These are phyloP conservation scores for Phaeotremella skinneri DNA, from an alignment of 768 basidiomycete genomes.

Conservation along the genomic window DNA sequence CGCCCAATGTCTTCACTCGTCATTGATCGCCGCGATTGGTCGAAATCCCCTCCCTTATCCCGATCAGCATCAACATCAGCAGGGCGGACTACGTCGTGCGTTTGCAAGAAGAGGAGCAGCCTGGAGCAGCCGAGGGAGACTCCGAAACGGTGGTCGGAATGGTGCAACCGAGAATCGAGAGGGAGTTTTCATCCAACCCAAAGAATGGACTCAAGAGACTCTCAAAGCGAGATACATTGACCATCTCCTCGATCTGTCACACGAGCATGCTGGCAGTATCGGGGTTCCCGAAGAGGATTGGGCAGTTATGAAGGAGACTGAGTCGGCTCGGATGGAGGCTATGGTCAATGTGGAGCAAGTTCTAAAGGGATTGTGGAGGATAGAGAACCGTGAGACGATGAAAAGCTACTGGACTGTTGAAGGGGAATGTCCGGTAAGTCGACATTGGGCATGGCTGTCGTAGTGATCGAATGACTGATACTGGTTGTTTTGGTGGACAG, in stretches of 20 bases:
- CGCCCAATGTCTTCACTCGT: constrained; percentile 33
- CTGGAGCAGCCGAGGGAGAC: constrained; percentile 9
- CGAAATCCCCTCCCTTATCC: constrained; percentile 34
- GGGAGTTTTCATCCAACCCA: constrained; percentile 11
- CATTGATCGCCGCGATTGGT: constrained; percentile 34
- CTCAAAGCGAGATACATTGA: constrained; percentile 13
- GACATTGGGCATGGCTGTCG: background rate
- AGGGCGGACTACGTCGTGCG: background rate
- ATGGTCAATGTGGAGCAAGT: constrained; percentile 22
- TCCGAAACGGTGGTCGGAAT: constrained; percentile 8
- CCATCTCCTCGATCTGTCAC: constrained; percentile 1
- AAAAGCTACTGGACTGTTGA: constrained; percentile 25
- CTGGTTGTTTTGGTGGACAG: constrained; percentile 10
- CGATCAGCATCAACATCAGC: constrained; percentile 2
- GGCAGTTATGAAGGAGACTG: constrained; percentile 8
- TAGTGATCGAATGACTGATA: background rate
- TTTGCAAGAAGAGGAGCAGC: background rate
- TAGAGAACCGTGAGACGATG: constrained; percentile 12
- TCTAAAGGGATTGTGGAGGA: constrained; percentile 39
- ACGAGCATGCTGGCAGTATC: constrained; percentile 8
- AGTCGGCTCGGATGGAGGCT: constrained; percentile 8
- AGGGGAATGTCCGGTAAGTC: constrained; percentile 46
- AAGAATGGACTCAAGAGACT: constrained; percentile 22
- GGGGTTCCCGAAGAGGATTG: constrained; percentile 7
- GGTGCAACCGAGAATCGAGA: background rate